Evolutionary conservation across 139 green algal genomes (phyloP).

Genomic region (Chlorella ohadii): DNA sequence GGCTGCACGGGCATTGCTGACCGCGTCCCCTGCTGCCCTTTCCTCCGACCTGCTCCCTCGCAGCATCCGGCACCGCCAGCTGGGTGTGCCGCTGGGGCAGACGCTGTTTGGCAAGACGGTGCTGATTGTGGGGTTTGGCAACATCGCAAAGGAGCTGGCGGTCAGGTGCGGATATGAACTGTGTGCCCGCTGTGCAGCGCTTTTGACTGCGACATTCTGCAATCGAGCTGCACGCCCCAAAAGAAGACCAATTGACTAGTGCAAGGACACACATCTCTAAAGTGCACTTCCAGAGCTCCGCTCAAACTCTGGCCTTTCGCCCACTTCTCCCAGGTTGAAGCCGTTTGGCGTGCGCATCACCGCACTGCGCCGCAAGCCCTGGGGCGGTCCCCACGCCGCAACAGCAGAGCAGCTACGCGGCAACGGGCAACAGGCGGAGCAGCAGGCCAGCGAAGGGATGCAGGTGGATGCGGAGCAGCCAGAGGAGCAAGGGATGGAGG

Average conservation of each 20-base stretch:
- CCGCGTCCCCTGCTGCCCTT: too few relatives aligned
- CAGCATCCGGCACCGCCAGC: conserved; percentile 32
- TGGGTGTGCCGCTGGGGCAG: conserved; percentile 53
- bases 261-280: too few relatives aligned
- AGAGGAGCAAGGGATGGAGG: not conserved
- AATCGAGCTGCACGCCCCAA: too few relatives aligned
- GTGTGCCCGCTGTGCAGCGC: too few relatives aligned
- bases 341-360: conserved; percentile 43
- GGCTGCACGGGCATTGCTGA: too few relatives aligned
- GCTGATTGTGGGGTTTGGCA: conserved; percentile 61
- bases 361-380: not conserved
- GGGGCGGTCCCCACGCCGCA: not conserved
- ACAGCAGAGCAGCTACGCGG: not conserved
- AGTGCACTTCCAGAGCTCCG: too few relatives aligned
- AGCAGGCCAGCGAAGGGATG: not conserved
- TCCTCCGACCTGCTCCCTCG: too few relatives aligned
- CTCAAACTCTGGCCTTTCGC: too few relatives aligned
- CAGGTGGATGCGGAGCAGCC: not conserved
- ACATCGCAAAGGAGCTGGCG: conserved; percentile 63
- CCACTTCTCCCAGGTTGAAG: conserved; percentile 44
- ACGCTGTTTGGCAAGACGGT: conserved; percentile 51
- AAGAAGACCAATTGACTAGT: too few relatives aligned
- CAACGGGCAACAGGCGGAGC: not conserved
- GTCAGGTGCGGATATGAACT: conserved; percentile 32
- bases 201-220: too few relatives aligned